Percentiles rank a stretch among this genome's conserved stretches.
Conservation (phyloP, 208 protist genomes). For the Angomonas desouzai region DNA sequence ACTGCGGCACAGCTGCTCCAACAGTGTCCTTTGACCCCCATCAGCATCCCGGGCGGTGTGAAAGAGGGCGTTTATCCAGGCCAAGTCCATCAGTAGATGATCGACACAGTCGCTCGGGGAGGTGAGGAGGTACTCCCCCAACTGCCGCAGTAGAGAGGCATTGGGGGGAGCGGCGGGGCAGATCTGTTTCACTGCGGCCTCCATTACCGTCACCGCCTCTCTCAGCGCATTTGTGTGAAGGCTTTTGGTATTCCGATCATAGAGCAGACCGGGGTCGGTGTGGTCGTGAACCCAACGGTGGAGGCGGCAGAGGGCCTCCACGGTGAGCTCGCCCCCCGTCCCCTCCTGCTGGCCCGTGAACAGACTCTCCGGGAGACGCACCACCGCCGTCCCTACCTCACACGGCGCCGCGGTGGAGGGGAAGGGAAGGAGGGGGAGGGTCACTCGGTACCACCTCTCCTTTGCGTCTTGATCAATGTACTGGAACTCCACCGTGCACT, state of each 20-base stretch:
- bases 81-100: neutral
- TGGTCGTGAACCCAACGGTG: neutral
- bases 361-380: constrained; percentile 2
- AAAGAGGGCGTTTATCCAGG: constrained; percentile 5
- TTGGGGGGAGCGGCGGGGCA: neutral
- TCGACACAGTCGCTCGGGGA: neutral
- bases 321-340: neutral
- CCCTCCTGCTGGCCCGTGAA: neutral
- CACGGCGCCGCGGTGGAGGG: neutral
- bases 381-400: constrained; percentile 4
- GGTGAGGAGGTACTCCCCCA: constrained; percentile 2
- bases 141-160: neutral
- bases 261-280: neutral
- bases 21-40: neutral
- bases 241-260: neutral
- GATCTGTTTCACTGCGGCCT: neutral
- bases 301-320: neutral
- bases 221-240: neutral
- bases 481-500: neutral
- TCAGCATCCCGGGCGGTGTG: neutral
- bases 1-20: neutral
- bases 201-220: neutral
- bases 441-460: neutral
- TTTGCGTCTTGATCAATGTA: neutral
- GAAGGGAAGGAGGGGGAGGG: neutral